Evolutionary conservation across 2,329 filamentous ascomycete species (phyloP).

Genomic region (Bipolaris cookei): DNA sequence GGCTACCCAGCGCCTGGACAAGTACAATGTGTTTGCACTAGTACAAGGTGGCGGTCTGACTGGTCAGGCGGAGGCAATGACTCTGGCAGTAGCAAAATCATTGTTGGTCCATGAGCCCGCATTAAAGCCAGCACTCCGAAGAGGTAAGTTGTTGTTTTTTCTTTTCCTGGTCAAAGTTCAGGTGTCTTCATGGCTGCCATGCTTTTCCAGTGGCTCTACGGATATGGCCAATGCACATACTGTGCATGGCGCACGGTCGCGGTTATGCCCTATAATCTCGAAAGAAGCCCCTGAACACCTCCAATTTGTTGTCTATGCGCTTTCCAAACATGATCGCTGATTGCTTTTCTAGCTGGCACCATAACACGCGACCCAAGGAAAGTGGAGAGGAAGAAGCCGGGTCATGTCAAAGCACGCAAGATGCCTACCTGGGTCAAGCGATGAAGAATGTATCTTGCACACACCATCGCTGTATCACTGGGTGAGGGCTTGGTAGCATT

Average conservation of each 20-base stretch:
- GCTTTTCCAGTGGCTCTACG: slow-evolving; percentile 3
- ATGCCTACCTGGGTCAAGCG: slow-evolving; percentile 97
- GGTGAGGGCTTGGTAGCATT: slow-evolving; percentile 21
- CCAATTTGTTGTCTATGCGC: slow-evolving; percentile 17
- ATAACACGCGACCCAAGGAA: slow-evolving; percentile 88
- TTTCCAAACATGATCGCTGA: slow-evolving; percentile 50
- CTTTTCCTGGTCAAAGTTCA: background rate
- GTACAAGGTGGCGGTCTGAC: slow-evolving; percentile 88
- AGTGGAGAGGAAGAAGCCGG: slow-evolving; percentile 98
- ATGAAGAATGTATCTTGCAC: slow-evolving; percentile 48
- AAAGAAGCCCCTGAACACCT: slow-evolving; percentile 10
- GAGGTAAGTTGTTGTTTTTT: slow-evolving; percentile 72
- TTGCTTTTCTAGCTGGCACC: slow-evolving; percentile 73
- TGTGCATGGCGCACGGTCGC: slow-evolving; percentile 6
- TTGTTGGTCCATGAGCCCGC: slow-evolving; percentile 89
- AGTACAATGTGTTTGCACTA: slow-evolving; percentile 94
- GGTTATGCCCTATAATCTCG: slow-evolving; percentile 12
- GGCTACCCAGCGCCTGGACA: slow-evolving; percentile 81
- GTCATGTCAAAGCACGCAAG: slow-evolving; percentile 95
- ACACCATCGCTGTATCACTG: slow-evolving; percentile 29
- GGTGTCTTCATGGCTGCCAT: slow-evolving; percentile 4
- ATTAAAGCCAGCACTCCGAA: slow-evolving; percentile 83
- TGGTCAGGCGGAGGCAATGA: slow-evolving; percentile 93
- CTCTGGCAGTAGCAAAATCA: slow-evolving; percentile 85
- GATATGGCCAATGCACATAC: slow-evolving; percentile 4